phyloP scores from a whole-genome alignment of 2,329 filamentous ascomycete genomes.

The Ceratocystis huliohia region DNA sequence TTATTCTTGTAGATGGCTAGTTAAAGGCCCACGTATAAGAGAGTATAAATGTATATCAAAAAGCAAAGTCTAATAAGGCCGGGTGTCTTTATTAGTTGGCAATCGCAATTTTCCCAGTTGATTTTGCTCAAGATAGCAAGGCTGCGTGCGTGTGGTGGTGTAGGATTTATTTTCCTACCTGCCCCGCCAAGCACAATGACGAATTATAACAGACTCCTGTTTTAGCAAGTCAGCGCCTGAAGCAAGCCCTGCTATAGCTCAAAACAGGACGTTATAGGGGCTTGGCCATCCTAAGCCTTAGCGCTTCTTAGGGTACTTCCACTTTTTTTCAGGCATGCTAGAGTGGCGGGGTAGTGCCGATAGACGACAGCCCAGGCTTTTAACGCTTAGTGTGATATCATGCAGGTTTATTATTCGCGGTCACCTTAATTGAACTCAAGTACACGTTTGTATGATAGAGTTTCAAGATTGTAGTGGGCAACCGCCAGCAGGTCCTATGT shows the following conservation, averaged over 20 bases:
- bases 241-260: not conserved
- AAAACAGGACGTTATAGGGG: not conserved
- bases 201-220: not conserved
- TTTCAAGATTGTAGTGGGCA: not conserved
- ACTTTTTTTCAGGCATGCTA: not conserved
- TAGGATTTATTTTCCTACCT: not conserved
- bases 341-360: not conserved
- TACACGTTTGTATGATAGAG: not conserved
- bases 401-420: not conserved
- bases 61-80: not conserved
- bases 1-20: not conserved
- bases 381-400: not conserved
- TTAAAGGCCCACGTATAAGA: not conserved
- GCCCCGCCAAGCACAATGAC: not conserved
- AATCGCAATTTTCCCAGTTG: not conserved
- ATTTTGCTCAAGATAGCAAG: not conserved
- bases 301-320: not conserved
- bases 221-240: too few relatives aligned
- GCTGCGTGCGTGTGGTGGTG: not conserved
- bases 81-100: not conserved
- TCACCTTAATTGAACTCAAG: not conserved
- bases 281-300: not conserved
- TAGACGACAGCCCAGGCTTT: not conserved
- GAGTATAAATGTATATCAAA: not conserved
- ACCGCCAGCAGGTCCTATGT: not conserved